Evolutionary conservation across 192 early-diverging fungal species (phyloP).

Genomic region (Coemansia sp.): DNA sequence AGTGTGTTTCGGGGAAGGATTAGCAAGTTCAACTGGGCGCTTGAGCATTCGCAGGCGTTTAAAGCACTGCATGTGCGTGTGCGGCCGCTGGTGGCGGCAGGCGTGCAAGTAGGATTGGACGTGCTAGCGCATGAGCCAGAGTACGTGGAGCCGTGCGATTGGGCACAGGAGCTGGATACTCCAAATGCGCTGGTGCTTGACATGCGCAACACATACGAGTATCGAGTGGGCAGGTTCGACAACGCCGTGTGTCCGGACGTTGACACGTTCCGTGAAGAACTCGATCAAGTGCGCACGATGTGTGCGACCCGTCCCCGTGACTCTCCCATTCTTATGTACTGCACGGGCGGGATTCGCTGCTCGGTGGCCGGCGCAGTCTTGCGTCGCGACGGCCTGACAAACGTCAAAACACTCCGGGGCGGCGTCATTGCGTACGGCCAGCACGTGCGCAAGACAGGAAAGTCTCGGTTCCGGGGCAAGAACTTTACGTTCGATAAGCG

Average conservation of each 20-base stretch:
- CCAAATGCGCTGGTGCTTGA: slow-evolving; percentile 60
- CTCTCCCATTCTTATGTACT: slow-evolving; percentile 78
- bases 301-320: slow-evolving; percentile 53
- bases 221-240: slow-evolving; percentile 68
- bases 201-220: slow-evolving; percentile 81
- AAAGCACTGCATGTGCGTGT: slow-evolving; percentile 70
- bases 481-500: slow-evolving; percentile 85
- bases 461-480: slow-evolving; percentile 68
- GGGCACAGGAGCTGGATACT: slow-evolving; percentile 57
- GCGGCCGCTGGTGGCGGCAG: slow-evolving; percentile 61
- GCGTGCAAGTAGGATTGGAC: slow-evolving; percentile 54
- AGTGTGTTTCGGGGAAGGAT: slow-evolving; percentile 35
- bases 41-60: slow-evolving; percentile 62
- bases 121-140: slow-evolving; percentile 63
- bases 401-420: slow-evolving; percentile 69
- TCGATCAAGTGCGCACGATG: slow-evolving; percentile 64
- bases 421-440: slow-evolving; percentile 77
- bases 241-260: slow-evolving; percentile 68
- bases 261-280: slow-evolving; percentile 70
- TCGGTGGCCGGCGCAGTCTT: slow-evolving; percentile 77
- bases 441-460: slow-evolving; percentile 46
- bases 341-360: slow-evolving; percentile 82
- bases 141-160: slow-evolving; percentile 66
- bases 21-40: slow-evolving; percentile 63
- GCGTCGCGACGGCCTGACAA: slow-evolving; percentile 62